These are phyloP conservation scores for Skeletonema potamos DNA, from an alignment of 108 stramenopile genomes.

Conservation along the genomic window DNA sequence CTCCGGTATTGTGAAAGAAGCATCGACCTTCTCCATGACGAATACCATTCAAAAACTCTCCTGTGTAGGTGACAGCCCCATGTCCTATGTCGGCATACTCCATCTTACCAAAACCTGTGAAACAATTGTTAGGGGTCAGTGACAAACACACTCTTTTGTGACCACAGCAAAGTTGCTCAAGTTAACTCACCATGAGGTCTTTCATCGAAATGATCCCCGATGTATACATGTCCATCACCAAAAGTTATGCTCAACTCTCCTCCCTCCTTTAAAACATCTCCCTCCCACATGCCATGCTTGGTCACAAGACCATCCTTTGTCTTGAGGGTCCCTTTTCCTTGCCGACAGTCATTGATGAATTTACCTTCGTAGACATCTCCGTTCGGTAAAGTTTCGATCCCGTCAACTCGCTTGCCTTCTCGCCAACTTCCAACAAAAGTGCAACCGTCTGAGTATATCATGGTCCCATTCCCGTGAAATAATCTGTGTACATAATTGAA, in stretches of 20 bases:
- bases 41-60: conserved; percentile 31
- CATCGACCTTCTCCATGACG: conserved; percentile 42
- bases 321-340: conserved; percentile 35
- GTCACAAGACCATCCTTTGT: conserved; percentile 8
- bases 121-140: neutral
- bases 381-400: conserved; percentile 22
- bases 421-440: conserved; percentile 26
- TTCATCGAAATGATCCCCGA: conserved; percentile 26
- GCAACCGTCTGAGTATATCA: conserved; percentile 14
- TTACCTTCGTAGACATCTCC: conserved; percentile 43
- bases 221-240: conserved; percentile 28
- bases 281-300: conserved; percentile 26
- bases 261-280: conserved; percentile 20
- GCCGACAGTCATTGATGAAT: conserved; percentile 22
- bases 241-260: conserved; percentile 26
- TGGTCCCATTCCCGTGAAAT: conserved; percentile 34
- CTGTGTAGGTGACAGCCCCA: conserved; percentile 25
- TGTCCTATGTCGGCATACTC: conserved; percentile 29
- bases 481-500: conserved; percentile 14
- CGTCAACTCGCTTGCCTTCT: conserved; percentile 17
- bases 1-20: conserved; percentile 27
- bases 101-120: conserved; percentile 30
- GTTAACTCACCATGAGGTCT: conserved; percentile 33
- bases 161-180: no score
- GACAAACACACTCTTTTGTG: no score